A percentile compares a stretch with the other conserved stretches of the same genome.
These are phyloP conservation scores for Salvia miltiorrhiza DNA, from an alignment of 257 asterid genomes.

Conservation along the genomic window DNA sequence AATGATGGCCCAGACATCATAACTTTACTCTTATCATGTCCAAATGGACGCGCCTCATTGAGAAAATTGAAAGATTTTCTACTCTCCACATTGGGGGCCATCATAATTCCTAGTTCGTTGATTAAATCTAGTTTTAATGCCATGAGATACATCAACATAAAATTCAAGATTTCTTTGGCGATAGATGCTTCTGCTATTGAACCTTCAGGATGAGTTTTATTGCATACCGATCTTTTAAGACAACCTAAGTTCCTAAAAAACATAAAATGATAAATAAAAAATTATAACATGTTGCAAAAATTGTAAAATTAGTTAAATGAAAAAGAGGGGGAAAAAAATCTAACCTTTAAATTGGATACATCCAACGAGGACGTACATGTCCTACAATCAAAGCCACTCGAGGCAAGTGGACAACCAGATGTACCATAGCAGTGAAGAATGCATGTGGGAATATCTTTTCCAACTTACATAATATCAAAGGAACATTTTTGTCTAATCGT, in stretches of 20 bases:
- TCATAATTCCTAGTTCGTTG: background rate
- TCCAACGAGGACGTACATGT: background rate
- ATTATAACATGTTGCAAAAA: too few relatives aligned
- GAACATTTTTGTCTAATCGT: background rate
- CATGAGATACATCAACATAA: background rate
- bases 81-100: background rate
- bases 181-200: background rate
- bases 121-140: background rate
- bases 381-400: background rate
- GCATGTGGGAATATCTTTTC: background rate
- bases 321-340: background rate
- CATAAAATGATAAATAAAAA: too few relatives aligned
- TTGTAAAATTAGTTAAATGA: background rate
- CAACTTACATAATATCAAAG: constrained; percentile 12
- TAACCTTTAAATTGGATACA: background rate
- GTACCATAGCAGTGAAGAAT: too few relatives aligned
- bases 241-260: background rate
- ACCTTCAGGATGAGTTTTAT: background rate
- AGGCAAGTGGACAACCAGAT: constrained; percentile 7
- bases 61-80: background rate
- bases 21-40: background rate
- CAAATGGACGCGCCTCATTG: background rate
- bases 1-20: background rate
- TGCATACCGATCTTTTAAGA: background rate
- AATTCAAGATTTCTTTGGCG: background rate